Base-by-base conservation (phyloP, 495 filamentous ascomycete genomes). In the Penicillium steckii region DNA sequence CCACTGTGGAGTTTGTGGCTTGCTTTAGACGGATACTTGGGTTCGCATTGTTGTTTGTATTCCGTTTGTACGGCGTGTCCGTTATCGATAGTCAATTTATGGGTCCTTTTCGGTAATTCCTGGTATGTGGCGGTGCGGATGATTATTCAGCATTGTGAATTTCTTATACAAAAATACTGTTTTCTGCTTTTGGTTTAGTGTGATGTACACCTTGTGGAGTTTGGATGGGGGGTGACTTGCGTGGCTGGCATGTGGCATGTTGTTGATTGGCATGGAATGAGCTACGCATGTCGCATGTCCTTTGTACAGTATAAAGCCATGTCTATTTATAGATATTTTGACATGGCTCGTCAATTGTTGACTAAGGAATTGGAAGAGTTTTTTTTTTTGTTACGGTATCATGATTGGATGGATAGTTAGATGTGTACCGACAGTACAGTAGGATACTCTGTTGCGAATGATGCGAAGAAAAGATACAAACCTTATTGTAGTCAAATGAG, bases 31-130 rank as follows among this genome's bases (percentile, higher is more conserved):
- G n/a, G 17, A 17, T 5, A 38, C 8, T 17, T 38, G 33, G 35
- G 35, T 38, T 38, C 35, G 35, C 35, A 38, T 38, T 38, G 35
- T 38, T 38, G n/a, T n/a, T 8, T 38, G 35, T 38, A 38, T 38
- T 38, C 35, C 15, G 35, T 21, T 38, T 12, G 35, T 38, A 38
- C 35, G 35, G 15, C 35, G 17, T 38, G 35, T 38, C 35, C 35
- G 35, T 38, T 38, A 38, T 38, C 35, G 35, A 38, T 38, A 38
- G 17, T 15, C 13, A 8, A 38, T 17, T n/a, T n/a, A 38, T 38
- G n/a, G 35, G 35, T 9, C 35, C 35, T 38, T 19, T 38, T 8
- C 27, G 27, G 35, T 38, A 38, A 8, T 15, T 17, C 8, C 8
- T 19, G 35, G 35, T 38, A 38, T 38, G 35, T 38, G 35, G 35